phyloP scores from a whole-genome alignment of 1,139 yeast genomes.

The Candida sanyaensis region DNA sequence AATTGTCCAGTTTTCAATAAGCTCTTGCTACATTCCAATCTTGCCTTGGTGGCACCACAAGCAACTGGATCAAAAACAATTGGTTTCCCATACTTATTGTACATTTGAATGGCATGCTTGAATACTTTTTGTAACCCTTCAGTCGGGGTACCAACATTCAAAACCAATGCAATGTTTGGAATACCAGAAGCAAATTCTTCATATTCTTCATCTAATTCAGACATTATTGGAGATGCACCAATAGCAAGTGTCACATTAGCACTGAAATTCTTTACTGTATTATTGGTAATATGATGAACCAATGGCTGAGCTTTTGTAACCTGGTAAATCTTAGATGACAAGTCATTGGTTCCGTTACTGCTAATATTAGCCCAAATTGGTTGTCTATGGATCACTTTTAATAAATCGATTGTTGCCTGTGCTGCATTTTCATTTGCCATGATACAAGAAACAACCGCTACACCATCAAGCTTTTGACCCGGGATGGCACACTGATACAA shows the following conservation, averaged over 20 bases:
- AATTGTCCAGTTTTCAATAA: constrained; percentile 61
- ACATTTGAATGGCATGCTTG: constrained; percentile 55
- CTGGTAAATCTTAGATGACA: constrained; percentile 1
- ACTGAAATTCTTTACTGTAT: constrained; percentile 85
- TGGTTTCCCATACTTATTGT: constrained; percentile 59
- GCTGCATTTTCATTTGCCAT: constrained; percentile 70
- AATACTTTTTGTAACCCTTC: constrained; percentile 45
- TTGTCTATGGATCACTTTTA: constrained; percentile 16
- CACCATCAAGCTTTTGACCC: constrained; percentile 64
- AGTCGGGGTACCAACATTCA: constrained; percentile 79
- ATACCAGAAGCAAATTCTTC: constrained; percentile 57
- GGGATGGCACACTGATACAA: constrained; percentile 50
- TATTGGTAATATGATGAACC: constrained; percentile 86
- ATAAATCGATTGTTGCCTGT: constrained; percentile 46
- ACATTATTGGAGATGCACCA: constrained; percentile 92
- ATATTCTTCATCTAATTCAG: constrained; percentile 73
- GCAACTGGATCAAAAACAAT: constrained; percentile 91
- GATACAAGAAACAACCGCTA: constrained; percentile 84
- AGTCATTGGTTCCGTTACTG: constrained; percentile 4
- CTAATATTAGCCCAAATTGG: constrained; percentile 17
- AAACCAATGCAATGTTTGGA: constrained; percentile 57
- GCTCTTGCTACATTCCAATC: constrained; percentile 50
- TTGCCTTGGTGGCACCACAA: constrained; percentile 73
- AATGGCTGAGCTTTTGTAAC: constrained; percentile 46
- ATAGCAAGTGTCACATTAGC: constrained; percentile 88